These are phyloP conservation scores for Lizonia empirigonia DNA, from an alignment of 2,329 filamentous ascomycete genomes.

Conservation along the genomic window DNA sequence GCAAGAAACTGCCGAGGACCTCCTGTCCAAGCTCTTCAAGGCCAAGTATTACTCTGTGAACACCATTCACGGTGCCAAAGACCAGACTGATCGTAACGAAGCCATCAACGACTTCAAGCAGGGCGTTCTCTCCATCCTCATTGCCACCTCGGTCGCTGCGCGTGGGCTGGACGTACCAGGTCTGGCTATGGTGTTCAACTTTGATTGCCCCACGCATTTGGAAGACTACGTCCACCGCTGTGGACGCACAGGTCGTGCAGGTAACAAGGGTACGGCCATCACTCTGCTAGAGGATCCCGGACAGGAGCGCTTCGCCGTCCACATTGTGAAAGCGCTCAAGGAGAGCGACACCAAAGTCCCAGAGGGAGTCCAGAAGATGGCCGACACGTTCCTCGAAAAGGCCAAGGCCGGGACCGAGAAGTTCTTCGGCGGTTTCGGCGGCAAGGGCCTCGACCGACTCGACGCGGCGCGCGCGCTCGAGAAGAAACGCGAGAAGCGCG, in stretches of 20 bases:
- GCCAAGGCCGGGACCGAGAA: constrained; percentile 93
- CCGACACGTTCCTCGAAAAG: constrained; percentile 78
- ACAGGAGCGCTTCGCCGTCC: constrained; percentile 87
- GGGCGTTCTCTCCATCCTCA: constrained; percentile 84
- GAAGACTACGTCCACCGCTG: constrained; percentile 97
- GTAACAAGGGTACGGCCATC: constrained; percentile 91
- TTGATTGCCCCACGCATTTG: constrained; percentile 88
- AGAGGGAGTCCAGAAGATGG: constrained; percentile 66
- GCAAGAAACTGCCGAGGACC: constrained; percentile 70
- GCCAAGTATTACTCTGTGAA: constrained; percentile 57
- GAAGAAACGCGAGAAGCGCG: constrained; percentile 73
- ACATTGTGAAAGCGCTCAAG: constrained; percentile 88
- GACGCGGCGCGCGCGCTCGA: constrained; percentile 90
- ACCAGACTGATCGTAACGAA: constrained; percentile 44
- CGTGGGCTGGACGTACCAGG: constrained; percentile 96
- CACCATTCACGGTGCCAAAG: constrained; percentile 80
- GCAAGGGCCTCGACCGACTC: constrained; percentile 88
- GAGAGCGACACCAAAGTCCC: constrained; percentile 87
- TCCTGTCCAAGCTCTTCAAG: constrained; percentile 40
- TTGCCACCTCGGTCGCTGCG: constrained; percentile 94
- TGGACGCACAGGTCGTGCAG: constrained; percentile 90
- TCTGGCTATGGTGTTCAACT: constrained; percentile 94
- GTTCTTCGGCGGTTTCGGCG: constrained; percentile 84
- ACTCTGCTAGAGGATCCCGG: constrained; percentile 92
- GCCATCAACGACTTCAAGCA: constrained; percentile 54